phyloP scores from a whole-genome alignment of 331 rosid genomes.

The Quercus tomentella region DNA sequence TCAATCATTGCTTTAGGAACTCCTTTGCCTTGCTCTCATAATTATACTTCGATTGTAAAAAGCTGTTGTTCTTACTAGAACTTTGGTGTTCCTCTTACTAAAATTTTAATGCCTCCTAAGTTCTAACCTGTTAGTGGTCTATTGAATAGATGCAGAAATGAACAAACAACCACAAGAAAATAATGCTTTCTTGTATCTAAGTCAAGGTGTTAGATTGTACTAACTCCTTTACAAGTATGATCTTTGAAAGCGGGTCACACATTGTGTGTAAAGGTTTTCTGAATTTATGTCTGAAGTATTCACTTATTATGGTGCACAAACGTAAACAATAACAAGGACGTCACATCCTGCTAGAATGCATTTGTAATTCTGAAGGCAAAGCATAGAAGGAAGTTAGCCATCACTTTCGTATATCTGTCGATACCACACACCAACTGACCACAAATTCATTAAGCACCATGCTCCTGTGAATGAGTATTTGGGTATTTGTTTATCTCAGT shows the following conservation, averaged over 20 bases:
- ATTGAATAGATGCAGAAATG: not conserved
- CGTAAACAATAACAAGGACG: slow-evolving; percentile 1
- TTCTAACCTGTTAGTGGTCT: not conserved
- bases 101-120: not conserved
- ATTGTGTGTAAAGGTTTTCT: not conserved
- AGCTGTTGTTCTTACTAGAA: not conserved
- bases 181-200: not conserved
- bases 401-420: not conserved
- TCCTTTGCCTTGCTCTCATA: not conserved
- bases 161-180: not conserved
- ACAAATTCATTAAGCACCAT: not conserved
- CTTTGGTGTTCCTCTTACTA: not conserved
- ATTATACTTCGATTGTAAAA: not conserved
- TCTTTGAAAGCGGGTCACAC: not conserved
- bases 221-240: not conserved
- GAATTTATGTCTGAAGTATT: not conserved
- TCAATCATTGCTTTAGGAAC: not conserved
- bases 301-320: slow-evolving; percentile 5
- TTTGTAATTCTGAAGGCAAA: not conserved
- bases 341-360: not conserved
- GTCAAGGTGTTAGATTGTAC: not conserved
- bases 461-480: not conserved
- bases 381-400: not conserved
- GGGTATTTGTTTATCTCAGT: not conserved
- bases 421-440: not conserved